Evolutionary conservation across 2,329 filamentous ascomycete species (phyloP).

Genomic region (Diaporthe vaccinii): DNA sequence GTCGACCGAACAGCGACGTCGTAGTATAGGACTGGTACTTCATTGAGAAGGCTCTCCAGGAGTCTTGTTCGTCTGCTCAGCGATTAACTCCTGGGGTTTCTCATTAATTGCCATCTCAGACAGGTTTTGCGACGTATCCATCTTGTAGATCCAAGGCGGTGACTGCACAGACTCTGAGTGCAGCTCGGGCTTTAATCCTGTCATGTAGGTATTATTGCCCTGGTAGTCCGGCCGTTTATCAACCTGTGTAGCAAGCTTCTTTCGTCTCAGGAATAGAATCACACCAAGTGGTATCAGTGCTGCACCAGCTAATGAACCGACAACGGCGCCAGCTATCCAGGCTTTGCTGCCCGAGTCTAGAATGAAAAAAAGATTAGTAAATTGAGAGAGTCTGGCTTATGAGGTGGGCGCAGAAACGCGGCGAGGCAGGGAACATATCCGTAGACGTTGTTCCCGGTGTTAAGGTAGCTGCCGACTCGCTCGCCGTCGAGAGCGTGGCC

Average conservation of each 20-base stretch:
- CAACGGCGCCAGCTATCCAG: conserved; percentile 33
- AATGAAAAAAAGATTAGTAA: not conserved
- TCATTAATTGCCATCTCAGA: conserved; percentile 9
- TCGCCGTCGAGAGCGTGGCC: not conserved
- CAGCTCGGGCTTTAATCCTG: not conserved
- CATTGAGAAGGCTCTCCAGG: not conserved
- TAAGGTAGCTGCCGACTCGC: not conserved
- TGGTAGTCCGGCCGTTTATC: not conserved
- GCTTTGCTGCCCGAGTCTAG: conserved; percentile 13
- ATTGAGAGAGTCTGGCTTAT: no score
- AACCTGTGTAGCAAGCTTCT: not conserved
- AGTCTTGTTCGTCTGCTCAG: not conserved
- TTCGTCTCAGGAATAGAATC: not conserved
- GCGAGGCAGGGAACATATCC: not conserved
- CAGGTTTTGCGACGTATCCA: not conserved
- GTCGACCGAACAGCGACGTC: not conserved
- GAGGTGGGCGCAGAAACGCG: not conserved
- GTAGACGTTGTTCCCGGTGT: not conserved
- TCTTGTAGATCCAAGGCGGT: not conserved
- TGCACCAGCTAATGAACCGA: not conserved
- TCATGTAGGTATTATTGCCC: not conserved
- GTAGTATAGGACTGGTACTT: not conserved
- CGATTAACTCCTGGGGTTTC: not conserved
- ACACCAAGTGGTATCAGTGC: conserved; percentile 6
- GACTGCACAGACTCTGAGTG: not conserved